Conservation (phyloP, 2,329 filamentous ascomycete species). For the Arthroderma sp. region DNA sequence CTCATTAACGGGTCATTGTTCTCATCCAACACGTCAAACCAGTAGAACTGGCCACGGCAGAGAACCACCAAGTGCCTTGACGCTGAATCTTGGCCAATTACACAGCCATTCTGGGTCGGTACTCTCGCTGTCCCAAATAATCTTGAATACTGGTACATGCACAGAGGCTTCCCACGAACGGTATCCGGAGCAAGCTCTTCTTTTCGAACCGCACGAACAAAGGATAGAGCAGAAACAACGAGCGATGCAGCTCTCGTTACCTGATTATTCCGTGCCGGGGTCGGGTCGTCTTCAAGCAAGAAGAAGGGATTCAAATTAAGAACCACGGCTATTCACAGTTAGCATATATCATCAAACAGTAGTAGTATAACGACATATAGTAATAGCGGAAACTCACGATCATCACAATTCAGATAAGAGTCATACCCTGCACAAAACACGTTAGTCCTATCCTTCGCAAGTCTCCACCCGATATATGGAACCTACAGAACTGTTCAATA, state of each 20-base stretch:
- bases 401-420: constrained; percentile 95
- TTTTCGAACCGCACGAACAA: constrained; percentile 80
- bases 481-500: constrained; percentile 95
- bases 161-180: constrained; percentile 68
- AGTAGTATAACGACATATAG: background rate
- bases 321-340: constrained; percentile 51
- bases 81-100: constrained; percentile 88
- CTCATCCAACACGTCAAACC: constrained; percentile 94
- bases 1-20: constrained; percentile 96
- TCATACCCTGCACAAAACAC: constrained; percentile 65
- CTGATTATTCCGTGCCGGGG: constrained; percentile 89
- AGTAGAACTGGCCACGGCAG: constrained; percentile 93
- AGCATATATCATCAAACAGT: background rate
- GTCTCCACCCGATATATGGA: background rate
- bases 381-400: constrained; percentile 38
- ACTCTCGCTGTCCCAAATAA: constrained; percentile 91
- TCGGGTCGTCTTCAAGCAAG: constrained; percentile 91
- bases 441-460: background rate
- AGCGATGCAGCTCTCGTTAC: constrained; percentile 88
- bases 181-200: constrained; percentile 88
- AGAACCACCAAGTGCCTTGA: constrained; percentile 88
- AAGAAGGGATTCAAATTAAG: constrained; percentile 98
- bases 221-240: constrained; percentile 77
- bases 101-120: constrained; percentile 84
- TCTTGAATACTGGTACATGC: constrained; percentile 97